Evolutionary conservation across 306 rosid species (phyloP).

Genomic region (Comarum palustre): DNA sequence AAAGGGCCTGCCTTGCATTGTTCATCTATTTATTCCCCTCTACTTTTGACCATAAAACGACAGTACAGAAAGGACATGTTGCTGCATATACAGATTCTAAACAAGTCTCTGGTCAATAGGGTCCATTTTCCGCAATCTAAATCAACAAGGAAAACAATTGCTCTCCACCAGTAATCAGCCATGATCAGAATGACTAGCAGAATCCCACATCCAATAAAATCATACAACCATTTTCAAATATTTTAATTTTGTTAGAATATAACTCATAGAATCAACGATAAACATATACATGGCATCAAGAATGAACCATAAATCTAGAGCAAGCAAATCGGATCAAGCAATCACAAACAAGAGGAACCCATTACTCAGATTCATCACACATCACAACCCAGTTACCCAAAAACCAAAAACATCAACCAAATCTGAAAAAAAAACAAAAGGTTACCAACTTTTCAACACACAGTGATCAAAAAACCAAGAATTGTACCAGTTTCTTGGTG

Average conservation of each 20-base stretch:
- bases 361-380: constrained; percentile 18
- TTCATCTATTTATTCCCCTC: neutral
- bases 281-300: neutral
- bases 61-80: neutral
- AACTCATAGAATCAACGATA: neutral
- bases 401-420: neutral
- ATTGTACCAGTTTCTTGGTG: constrained; percentile 52
- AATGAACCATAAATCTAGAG: constrained; percentile 1
- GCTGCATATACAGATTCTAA: neutral
- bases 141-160: neutral
- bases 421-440: neutral
- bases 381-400: neutral
- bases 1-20: neutral
- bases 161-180: neutral
- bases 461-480: neutral
- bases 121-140: neutral
- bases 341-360: constrained; percentile 19
- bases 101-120: neutral
- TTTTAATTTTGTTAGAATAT: neutral
- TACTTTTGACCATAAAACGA: neutral
- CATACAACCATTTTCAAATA: neutral
- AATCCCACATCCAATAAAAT: neutral
- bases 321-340: constrained; percentile 1
- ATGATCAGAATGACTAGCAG: neutral
- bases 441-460: neutral